A percentile compares a stretch with the other conserved stretches of the same genome.
phyloP scores from a whole-genome alignment of 140 eudicot species.

The Flaveria floridana region DNA sequence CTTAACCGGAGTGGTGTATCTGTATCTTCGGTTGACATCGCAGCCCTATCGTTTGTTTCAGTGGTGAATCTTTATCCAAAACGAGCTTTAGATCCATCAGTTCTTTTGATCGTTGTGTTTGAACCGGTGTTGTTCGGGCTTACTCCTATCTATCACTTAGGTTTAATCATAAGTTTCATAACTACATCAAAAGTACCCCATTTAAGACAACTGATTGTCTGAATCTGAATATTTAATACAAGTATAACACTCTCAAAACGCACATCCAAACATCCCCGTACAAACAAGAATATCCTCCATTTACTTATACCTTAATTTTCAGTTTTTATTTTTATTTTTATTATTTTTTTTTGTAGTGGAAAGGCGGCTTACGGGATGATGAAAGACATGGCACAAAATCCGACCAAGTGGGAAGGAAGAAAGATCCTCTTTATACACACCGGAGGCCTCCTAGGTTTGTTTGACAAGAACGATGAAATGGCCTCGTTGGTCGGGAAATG shows the following conservation, averaged over 20 bases:
- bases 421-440: constrained; percentile 92
- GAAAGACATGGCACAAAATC: constrained; percentile 74
- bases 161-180: too few relatives aligned
- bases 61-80: too few relatives aligned
- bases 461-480: constrained; percentile 70
- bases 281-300: neutral
- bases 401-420: constrained; percentile 78
- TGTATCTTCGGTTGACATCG: too few relatives aligned
- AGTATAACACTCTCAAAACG: neutral
- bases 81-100: too few relatives aligned
- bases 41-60: too few relatives aligned
- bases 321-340: neutral
- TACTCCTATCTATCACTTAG: too few relatives aligned
- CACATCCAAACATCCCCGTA: neutral
- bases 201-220: neutral
- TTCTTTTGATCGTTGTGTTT: too few relatives aligned
- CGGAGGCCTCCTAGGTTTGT: constrained; percentile 89
- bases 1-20: too few relatives aligned
- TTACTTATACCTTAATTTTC: neutral
- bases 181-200: neutral
- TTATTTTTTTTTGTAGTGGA: constrained; percentile 49
- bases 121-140: too few relatives aligned
- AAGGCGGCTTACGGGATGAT: constrained; percentile 90
- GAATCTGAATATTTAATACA: neutral
- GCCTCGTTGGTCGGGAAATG: constrained; percentile 56